Conservation (phyloP, 2,329 filamentous ascomycete genomes). For the Berkeleyomyces rouxiae region DNA sequence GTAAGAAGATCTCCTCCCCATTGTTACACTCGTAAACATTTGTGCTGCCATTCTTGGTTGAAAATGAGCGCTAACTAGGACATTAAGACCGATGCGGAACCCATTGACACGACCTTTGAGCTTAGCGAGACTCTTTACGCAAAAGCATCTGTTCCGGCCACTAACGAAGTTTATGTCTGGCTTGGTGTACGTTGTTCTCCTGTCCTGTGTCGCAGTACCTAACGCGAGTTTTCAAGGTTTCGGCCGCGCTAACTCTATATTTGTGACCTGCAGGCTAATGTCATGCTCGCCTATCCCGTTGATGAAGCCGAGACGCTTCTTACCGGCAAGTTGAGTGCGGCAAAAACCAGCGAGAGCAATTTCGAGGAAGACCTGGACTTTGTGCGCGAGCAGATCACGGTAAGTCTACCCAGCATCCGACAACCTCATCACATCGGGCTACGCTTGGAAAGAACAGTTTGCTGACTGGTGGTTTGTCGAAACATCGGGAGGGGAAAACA, state of each 20-base stretch:
- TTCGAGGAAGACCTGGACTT: conserved; percentile 97
- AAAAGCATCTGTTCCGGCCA: conserved; percentile 65
- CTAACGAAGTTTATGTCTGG: conserved; percentile 92
- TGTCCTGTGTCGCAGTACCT: neutral
- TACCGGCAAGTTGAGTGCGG: conserved; percentile 57
- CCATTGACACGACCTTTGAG: conserved; percentile 85
- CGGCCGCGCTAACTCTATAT: neutral
- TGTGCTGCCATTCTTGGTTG: neutral
- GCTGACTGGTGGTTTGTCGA: too few relatives aligned
- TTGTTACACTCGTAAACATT: too few relatives aligned
- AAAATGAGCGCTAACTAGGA: neutral
- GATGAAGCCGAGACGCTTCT: conserved; percentile 71
- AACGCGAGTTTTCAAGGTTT: neutral
- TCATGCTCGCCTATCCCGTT: conserved; percentile 91
- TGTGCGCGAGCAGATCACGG: conserved; percentile 87
- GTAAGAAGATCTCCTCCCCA: conserved; percentile 25
- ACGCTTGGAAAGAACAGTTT: too few relatives aligned
- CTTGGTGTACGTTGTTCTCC: conserved; percentile 48
- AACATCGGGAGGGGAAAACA: conserved; percentile 21
- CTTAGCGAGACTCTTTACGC: conserved; percentile 92
- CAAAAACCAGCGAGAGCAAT: conserved; percentile 64
- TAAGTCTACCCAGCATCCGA: conserved; percentile 26
- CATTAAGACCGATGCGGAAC: conserved; percentile 38
- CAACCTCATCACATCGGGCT: too few relatives aligned
- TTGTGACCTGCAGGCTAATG: conserved; percentile 52